A percentile compares a stretch with the other conserved stretches of the same genome.
These are phyloP conservation scores for Penicillium goetzii DNA, from an alignment of 495 filamentous ascomycete genomes.

Conservation along the genomic window DNA sequence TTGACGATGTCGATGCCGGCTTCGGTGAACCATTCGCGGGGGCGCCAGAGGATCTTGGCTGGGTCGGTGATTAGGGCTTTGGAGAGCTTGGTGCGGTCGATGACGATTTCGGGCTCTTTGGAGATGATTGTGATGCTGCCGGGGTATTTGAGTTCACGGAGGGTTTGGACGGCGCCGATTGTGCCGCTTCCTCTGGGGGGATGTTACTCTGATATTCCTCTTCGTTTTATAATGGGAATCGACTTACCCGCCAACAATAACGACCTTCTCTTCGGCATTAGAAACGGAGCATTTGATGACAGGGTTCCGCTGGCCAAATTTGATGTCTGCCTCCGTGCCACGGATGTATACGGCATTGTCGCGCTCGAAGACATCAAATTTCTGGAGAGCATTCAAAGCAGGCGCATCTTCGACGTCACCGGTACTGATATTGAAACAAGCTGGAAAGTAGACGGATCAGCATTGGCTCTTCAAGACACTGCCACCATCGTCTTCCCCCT, in stretches of 20 bases:
- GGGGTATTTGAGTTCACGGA: conserved; percentile 79
- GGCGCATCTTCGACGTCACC: conserved; percentile 96
- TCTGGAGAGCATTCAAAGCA: conserved; percentile 77
- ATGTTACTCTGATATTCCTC: conserved; percentile 10
- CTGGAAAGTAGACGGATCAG: conserved; percentile 46
- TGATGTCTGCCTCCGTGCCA: conserved; percentile 79
- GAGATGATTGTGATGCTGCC: conserved; percentile 83
- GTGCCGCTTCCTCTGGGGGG: conserved; percentile 69
- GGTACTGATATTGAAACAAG: conserved; percentile 87
- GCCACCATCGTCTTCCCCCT: background rate
- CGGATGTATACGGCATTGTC: conserved; percentile 83
- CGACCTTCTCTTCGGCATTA: conserved; percentile 64
- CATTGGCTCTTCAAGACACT: background rate
- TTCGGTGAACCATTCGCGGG: conserved; percentile 74
- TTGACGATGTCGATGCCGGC: conserved; percentile 72
- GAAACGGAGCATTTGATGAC: conserved; percentile 72
- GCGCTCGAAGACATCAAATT: conserved; percentile 78
- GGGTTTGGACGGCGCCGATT: conserved; percentile 75
- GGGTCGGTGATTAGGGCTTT: conserved; percentile 89
- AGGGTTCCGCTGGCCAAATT: conserved; percentile 69
- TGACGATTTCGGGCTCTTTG: conserved; percentile 80
- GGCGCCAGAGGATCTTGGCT: conserved; percentile 74
- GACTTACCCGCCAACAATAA: conserved; percentile 81
- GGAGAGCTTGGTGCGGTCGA: conserved; percentile 94
- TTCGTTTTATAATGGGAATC: background rate